phyloP scores from a whole-genome alignment of 805 yeast species.

The Candida incommunis region DNA sequence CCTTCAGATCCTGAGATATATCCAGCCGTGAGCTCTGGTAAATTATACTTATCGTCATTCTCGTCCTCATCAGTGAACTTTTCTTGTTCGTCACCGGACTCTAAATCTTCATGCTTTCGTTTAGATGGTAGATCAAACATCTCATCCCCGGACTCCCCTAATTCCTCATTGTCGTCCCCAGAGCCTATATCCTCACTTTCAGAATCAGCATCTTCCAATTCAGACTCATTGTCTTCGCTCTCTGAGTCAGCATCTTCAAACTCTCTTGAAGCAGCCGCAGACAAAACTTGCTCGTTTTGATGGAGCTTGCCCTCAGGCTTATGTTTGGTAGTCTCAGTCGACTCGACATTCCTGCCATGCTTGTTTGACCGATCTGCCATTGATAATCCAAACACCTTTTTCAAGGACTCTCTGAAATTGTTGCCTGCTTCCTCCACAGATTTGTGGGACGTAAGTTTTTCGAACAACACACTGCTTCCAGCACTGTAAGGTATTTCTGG shows the following conservation, averaged over 20 bases:
- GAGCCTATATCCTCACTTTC: slow-evolving; percentile 8
- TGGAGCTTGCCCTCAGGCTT: slow-evolving; percentile 22
- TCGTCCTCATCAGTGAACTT: slow-evolving; percentile 32
- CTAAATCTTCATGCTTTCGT: slow-evolving; percentile 22
- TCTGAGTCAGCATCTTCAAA: slow-evolving; percentile 4
- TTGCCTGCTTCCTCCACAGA: slow-evolving; percentile 7
- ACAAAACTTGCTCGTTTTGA: slow-evolving; percentile 12
- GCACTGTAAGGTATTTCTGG: slow-evolving; percentile 9
- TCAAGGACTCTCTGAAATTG: slow-evolving; percentile 3
- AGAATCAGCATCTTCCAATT: slow-evolving; percentile 12
- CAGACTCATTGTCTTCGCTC: slow-evolving; percentile 2
- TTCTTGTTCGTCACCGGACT: slow-evolving; percentile 29
- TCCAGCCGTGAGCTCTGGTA: slow-evolving; percentile 33
- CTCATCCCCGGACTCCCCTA: slow-evolving; percentile 14
- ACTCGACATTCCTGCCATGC: background rate
- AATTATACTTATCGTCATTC: slow-evolving; percentile 19
- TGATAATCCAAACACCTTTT: slow-evolving; percentile 3
- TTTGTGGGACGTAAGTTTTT: slow-evolving; percentile 23
- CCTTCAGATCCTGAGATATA: slow-evolving; percentile 72
- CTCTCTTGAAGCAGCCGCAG: slow-evolving; percentile 6
- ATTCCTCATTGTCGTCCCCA: slow-evolving; percentile 2
- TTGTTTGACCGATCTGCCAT: slow-evolving; percentile 1
- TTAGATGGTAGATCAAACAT: slow-evolving; percentile 20
- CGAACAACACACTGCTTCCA: slow-evolving; percentile 22
- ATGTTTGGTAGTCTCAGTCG: background rate